A percentile compares a stretch with the other conserved stretches of the same genome.
Evolutionary conservation across 176 grass and related monocot genomes (phyloP).

Genomic region (Alopecurus myosuroides): DNA sequence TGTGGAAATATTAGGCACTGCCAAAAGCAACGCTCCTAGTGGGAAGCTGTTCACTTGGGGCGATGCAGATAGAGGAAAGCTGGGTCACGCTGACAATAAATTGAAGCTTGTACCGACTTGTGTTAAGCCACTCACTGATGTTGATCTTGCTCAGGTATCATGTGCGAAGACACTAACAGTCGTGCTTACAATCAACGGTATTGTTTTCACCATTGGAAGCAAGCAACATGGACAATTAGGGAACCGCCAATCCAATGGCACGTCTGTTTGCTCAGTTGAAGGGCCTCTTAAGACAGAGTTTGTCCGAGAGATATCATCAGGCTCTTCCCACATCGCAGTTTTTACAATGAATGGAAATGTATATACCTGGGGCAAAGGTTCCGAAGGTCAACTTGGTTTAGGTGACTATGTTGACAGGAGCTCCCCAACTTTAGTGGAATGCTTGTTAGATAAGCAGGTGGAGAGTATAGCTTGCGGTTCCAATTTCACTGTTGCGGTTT

Average conservation of each 20-base stretch:
- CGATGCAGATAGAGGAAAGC: constrained; percentile 66
- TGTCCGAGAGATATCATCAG: constrained; percentile 77
- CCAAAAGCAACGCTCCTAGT: constrained; percentile 67
- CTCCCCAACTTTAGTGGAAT: constrained; percentile 62
- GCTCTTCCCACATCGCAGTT: constrained; percentile 65
- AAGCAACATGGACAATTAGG: constrained; percentile 63
- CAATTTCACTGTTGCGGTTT: constrained; percentile 70
- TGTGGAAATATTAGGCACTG: constrained; percentile 62
- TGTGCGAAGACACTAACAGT: constrained; percentile 66
- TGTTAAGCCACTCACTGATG: constrained; percentile 66
- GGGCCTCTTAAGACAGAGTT: constrained; percentile 87
- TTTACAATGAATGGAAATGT: constrained; percentile 76
- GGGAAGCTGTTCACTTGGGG: constrained; percentile 97
- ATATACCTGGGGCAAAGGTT: constrained; percentile 88
- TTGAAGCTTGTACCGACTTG: constrained; percentile 61
- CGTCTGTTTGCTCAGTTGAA: constrained; percentile 69
- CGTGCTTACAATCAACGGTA: constrained; percentile 65
- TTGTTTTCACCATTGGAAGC: constrained; percentile 82
- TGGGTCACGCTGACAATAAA: constrained; percentile 71
- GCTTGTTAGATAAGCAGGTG: constrained; percentile 65
- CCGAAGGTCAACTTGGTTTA: constrained; percentile 89
- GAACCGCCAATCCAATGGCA: constrained; percentile 33
- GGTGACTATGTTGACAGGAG: constrained; percentile 68
- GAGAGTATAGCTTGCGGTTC: constrained; percentile 72
- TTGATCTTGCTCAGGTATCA: constrained; percentile 84